Conservation (phyloP, 345 rosid genomes). For the Streptanthus diversifolius region DNA sequence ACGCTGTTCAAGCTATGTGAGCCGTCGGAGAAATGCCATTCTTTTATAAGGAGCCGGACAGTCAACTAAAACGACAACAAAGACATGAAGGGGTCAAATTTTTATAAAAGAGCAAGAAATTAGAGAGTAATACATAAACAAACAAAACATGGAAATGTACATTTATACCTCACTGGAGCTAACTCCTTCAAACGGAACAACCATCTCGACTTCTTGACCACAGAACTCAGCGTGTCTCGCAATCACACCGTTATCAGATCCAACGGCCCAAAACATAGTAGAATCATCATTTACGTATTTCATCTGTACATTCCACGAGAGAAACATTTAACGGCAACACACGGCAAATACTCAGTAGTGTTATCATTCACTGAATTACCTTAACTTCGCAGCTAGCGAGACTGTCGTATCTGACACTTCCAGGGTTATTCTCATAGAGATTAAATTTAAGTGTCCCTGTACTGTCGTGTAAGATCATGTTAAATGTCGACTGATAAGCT, state of each 20-base stretch:
- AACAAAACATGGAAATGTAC: not conserved
- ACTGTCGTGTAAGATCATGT: conserved; percentile 85
- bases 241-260: conserved; percentile 64
- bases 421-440: conserved; percentile 63
- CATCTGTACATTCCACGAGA: conserved; percentile 43
- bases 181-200: conserved; percentile 85
- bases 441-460: conserved; percentile 66
- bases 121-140: not conserved
- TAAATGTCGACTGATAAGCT: conserved; percentile 75
- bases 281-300: conserved; percentile 86
- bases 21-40: conserved; percentile 96
- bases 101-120: not conserved
- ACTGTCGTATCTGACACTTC: conserved; percentile 59
- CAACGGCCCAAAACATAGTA: conserved; percentile 86
- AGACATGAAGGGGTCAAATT: not conserved
- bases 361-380: conserved; percentile 39
- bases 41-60: conserved; percentile 73
- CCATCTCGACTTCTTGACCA: conserved; percentile 83
- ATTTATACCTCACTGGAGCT: conserved; percentile 67
- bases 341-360: not conserved
- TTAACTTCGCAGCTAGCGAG: conserved; percentile 88
- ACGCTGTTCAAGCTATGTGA: conserved; percentile 58
- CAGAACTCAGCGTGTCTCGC: conserved; percentile 73
- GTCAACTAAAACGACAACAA: conserved; percentile 51
- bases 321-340: not conserved